phyloP scores from a whole-genome alignment of 306 rosid species.

The Cucurbita argyrosperma region DNA sequence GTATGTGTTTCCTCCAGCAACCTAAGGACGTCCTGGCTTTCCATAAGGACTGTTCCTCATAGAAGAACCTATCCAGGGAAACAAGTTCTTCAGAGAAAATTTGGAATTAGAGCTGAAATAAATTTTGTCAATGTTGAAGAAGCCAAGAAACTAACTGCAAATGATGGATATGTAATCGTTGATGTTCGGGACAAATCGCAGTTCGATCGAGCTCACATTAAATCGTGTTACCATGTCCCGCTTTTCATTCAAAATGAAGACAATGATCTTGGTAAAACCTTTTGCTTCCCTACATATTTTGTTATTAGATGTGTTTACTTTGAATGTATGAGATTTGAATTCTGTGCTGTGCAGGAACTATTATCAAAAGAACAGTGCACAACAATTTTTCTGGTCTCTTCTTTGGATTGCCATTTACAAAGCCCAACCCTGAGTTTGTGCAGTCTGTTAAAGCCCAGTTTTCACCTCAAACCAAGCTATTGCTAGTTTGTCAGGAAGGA shows the following conservation, averaged over 20 bases:
- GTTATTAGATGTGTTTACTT: background rate
- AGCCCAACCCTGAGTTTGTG: conserved; percentile 64
- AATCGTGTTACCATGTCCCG: conserved; percentile 73
- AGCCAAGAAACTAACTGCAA: conserved; percentile 56
- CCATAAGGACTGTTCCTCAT: conserved; percentile 30
- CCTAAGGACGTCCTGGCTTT: conserved; percentile 41
- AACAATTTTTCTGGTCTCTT: conserved; percentile 86
- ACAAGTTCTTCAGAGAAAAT: conserved; percentile 18
- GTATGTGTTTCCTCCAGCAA: conserved; percentile 49
- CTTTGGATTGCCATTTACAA: conserved; percentile 74
- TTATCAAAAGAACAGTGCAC: conserved; percentile 70
- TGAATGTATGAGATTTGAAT: background rate
- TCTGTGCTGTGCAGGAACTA: conserved; percentile 48
- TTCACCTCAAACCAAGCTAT: conserved; percentile 49
- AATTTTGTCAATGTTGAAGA: conserved; percentile 56
- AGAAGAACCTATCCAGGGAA: conserved; percentile 27
- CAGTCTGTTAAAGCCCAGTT: conserved; percentile 56
- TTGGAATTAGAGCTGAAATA: conserved; percentile 56
- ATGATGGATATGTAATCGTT: conserved; percentile 49
- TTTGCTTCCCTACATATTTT: background rate
- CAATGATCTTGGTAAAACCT: conserved; percentile 51
- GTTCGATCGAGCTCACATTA: conserved; percentile 67
- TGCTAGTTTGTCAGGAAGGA: conserved; percentile 91
- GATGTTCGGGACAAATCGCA: conserved; percentile 77
- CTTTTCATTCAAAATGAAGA: conserved; percentile 73